Conservation (phyloP, 78 protist species). For the Chrysochromulina parva region DNA sequence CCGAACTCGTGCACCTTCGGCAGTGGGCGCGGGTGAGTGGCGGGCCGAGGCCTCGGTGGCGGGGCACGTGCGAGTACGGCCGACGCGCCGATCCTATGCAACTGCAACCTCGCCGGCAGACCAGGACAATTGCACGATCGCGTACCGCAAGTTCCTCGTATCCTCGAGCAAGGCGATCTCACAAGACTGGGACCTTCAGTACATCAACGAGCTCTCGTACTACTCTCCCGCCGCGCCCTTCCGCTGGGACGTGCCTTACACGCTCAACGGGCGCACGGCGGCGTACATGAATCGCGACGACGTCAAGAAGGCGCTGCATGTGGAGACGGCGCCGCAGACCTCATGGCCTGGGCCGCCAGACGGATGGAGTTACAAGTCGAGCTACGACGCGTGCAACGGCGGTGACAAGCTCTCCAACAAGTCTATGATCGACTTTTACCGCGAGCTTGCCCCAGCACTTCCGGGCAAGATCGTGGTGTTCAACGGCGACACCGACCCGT, state of each 20-base stretch:
- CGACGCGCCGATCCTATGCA: too few relatives aligned
- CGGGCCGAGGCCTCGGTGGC: neutral
- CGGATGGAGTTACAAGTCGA: neutral
- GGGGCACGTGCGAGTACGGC: too few relatives aligned
- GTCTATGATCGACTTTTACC: neutral
- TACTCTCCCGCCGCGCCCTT: neutral
- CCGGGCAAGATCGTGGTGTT: neutral
- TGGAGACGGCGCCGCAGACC: too few relatives aligned
- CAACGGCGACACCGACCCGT: conserved; percentile 37
- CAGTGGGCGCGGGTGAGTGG: neutral
- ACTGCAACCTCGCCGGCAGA: too few relatives aligned
- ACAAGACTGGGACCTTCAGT: neutral
- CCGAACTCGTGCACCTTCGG: neutral
- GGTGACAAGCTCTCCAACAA: too few relatives aligned
- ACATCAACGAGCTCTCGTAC: neutral
- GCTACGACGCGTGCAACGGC: neutral
- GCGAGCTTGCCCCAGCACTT: neutral
- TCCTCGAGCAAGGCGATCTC: neutral
- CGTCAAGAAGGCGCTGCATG: neutral
- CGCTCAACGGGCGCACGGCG: neutral
- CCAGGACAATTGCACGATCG: neutral
- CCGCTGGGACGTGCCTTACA: neutral
- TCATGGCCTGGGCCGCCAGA: neutral
- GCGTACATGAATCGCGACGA: neutral
- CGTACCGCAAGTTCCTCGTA: neutral